Evolutionary conservation across 148 eudicot genomes (phyloP).

Genomic region (Heliamphora exappendiculata): DNA sequence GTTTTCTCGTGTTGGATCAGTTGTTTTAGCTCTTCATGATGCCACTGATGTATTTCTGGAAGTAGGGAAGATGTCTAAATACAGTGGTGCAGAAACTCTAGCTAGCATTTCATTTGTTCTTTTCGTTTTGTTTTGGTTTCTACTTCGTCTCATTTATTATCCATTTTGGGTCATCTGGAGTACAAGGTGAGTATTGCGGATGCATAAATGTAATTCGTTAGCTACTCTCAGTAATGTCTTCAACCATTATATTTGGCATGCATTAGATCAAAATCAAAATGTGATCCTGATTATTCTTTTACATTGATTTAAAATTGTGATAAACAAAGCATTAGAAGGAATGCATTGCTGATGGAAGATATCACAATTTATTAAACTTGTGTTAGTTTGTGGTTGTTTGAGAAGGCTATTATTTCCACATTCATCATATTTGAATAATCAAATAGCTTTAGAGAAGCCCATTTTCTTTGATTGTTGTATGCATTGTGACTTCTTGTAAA

Average conservation of each 20-base stretch:
- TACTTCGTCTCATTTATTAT: conserved; percentile 83
- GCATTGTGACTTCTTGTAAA: too few species aligned
- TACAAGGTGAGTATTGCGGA: conserved; percentile 51
- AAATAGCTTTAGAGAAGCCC: too few species aligned
- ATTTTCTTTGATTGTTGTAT: too few species aligned
- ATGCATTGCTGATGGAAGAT: too few species aligned
- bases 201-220: neutral
- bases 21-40: conserved; percentile 91
- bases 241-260: neutral
- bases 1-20: conserved; percentile 83
- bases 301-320: too few species aligned
- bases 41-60: conserved; percentile 92
- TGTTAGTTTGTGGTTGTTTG: too few species aligned
- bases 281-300: too few species aligned
- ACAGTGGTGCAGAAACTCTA: conserved; percentile 69
- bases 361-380: too few species aligned
- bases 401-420: too few species aligned
- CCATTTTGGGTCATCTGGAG: conserved; percentile 96
- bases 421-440: too few species aligned
- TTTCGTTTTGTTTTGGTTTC: conserved; percentile 80
- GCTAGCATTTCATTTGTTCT: conserved; percentile 76
- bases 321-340: too few species aligned
- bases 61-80: conserved; percentile 94
- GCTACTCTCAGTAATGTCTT: neutral
- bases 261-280: neutral